These are phyloP conservation scores for Trichosporon sp. DNA, from an alignment of 1,284 basidiomycete species.

Conservation along the genomic window DNA sequence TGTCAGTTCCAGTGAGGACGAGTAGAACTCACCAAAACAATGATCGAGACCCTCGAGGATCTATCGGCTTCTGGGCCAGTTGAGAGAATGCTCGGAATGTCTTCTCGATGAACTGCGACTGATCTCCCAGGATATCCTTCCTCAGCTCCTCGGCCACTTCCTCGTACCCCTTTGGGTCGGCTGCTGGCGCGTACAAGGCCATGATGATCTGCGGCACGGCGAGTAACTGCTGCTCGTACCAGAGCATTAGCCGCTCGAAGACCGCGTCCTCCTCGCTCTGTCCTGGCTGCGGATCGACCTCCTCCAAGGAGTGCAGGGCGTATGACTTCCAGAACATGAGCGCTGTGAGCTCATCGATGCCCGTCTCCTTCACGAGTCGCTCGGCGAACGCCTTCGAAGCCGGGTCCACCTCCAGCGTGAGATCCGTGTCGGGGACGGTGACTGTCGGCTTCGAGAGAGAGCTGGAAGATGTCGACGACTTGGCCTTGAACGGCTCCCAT, in stretches of 20 bases:
- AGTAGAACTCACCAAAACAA: conserved; percentile 30
- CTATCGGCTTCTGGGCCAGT: conserved; percentile 30
- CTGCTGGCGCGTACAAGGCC: conserved; percentile 16
- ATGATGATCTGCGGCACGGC: conserved; percentile 34
- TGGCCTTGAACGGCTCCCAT: conserved; percentile 26
- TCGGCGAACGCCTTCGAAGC: conserved; percentile 18
- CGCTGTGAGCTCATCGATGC: conserved; percentile 27
- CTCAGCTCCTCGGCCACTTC: conserved; percentile 23
- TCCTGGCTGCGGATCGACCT: conserved; percentile 8
- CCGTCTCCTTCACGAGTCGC: conserved; percentile 22
- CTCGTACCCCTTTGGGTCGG: conserved; percentile 11
- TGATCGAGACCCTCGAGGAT: conserved; percentile 17
- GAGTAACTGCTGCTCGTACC: conserved; percentile 34
- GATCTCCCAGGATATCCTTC: conserved; percentile 27
- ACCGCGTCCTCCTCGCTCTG: conserved; percentile 23
- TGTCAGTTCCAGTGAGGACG: neutral
- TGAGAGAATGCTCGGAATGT: conserved; percentile 35
- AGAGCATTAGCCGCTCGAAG: conserved; percentile 28
- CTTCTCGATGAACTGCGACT: conserved; percentile 32
- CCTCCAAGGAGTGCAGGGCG: conserved; percentile 28
- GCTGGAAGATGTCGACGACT: conserved; percentile 15
- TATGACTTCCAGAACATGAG: conserved; percentile 32
- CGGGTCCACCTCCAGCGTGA: conserved; percentile 24
- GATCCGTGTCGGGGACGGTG: conserved; percentile 19
- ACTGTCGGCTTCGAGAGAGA: conserved; percentile 17